Base-by-base conservation (phyloP, 1,139 yeast genomes). In the Debaryomyces robertsiae region DNA sequence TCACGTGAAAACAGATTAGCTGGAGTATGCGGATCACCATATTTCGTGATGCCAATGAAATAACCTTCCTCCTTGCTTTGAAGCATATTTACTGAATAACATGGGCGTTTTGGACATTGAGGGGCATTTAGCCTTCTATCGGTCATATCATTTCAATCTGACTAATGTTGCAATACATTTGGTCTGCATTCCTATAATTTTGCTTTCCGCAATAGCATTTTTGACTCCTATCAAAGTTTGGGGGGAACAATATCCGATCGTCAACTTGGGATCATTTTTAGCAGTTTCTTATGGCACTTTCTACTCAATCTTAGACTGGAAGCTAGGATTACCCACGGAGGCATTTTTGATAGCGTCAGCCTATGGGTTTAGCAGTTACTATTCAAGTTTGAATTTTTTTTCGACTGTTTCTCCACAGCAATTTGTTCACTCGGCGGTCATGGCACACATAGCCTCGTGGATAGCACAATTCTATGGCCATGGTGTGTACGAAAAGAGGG, bases 391-490 rank as follows among this genome's bases (percentile, higher is more conserved):
- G 41, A 32, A 46, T 1, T 30, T 46, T n/a, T 22, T 16, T 3
- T 43, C 57, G 6, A 51, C 75, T 23, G 45, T 69, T 2, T 29
- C 55, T 15, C 36, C 45, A 23, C 36, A 42, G 9, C 53, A 44
- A 23, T 72, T 67, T 40, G 50, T 57, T 41, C 54, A 53, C 33
- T 54, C 49, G 34, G 72, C 79, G 3, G 45, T 65, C 23, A 52
- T 46, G 0, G 50, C 77, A 19, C 86, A 84, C 58, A 58, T 75
- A 0, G 35, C 62, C 2, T 69, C 86, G 10, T 93, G 98, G 98
- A 54, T 81, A 15, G 81, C 81, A n/a, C 98, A 93, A 57, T 90
- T 93, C 61, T 72, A 84, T 44, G 97, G 97, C 3, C 98, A 93
- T 57, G 93, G 86, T 2, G 74, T 78, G 13, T 87, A 81, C 54